Evolutionary conservation across 148 eudicot species (phyloP).

Genomic region (Cornus kousa): DNA sequence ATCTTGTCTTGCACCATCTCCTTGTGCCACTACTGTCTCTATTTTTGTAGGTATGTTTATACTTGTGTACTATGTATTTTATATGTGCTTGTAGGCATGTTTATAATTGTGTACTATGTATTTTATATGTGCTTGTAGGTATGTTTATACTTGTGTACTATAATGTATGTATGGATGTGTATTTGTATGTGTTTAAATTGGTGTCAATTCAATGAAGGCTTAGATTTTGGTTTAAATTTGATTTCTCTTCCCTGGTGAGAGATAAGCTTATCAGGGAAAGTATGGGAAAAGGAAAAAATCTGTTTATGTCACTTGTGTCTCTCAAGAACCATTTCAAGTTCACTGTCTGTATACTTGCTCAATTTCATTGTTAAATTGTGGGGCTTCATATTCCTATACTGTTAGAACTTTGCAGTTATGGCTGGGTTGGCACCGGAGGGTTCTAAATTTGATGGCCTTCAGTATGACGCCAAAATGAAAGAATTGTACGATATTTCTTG

Average conservation of each 20-base stretch:
- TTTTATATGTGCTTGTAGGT: too few relatives aligned
- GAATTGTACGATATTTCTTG: constrained; percentile 46
- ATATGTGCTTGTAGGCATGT: too few relatives aligned
- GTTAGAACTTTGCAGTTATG: constrained; percentile 39
- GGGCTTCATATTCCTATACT: not conserved
- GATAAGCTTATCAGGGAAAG: not conserved
- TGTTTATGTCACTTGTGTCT: not conserved
- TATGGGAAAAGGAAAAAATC: too few relatives aligned
- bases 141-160: not conserved
- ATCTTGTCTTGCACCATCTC: not conserved
- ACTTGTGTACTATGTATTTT: too few relatives aligned
- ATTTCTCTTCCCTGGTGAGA: not conserved
- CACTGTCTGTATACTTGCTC: not conserved
- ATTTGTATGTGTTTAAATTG: not conserved
- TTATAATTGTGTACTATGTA: too few relatives aligned
- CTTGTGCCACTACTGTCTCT: not conserved
- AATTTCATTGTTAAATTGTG: too few relatives aligned
- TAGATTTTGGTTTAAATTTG: not conserved
- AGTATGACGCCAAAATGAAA: constrained; percentile 57
- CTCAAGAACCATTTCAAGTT: not conserved
- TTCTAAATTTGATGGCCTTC: constrained; percentile 56
- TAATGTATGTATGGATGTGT: not conserved
- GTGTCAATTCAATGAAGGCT: not conserved
- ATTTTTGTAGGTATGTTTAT: too few relatives aligned
- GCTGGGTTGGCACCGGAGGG: constrained; percentile 67